Percentiles rank a stretch among this genome's conserved stretches.
Evolutionary conservation across 495 filamentous ascomycete species (phyloP).

Genomic region (Neurospora sp.): DNA sequence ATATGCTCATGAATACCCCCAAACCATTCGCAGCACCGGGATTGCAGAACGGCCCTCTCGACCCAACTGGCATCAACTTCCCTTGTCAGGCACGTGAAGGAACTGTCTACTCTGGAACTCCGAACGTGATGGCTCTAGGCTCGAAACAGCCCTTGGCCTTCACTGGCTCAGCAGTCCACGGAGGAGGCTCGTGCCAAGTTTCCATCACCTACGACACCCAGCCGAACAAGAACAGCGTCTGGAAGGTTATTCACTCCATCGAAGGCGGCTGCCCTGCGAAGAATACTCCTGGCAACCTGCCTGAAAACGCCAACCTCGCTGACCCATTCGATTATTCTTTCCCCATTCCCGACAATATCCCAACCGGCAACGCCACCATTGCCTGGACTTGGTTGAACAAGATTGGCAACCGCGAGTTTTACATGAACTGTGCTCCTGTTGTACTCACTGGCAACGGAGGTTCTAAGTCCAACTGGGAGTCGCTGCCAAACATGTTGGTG

Average conservation of each 20-base stretch:
- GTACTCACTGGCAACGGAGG: slow-evolving; percentile 48
- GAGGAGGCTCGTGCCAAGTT: slow-evolving; percentile 81
- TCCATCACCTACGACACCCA: slow-evolving; percentile 63
- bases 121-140: slow-evolving; percentile 43
- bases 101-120: slow-evolving; percentile 27
- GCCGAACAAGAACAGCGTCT: slow-evolving; percentile 46
- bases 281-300: slow-evolving; percentile 31
- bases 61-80: slow-evolving; percentile 48
- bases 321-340: slow-evolving; percentile 39
- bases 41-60: background rate
- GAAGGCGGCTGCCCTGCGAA: slow-evolving; percentile 67
- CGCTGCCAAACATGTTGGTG: slow-evolving; percentile 69
- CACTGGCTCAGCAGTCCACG: slow-evolving; percentile 58
- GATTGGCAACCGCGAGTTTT: slow-evolving; percentile 82
- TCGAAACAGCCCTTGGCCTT: slow-evolving; percentile 44
- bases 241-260: slow-evolving; percentile 75
- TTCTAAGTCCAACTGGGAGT: slow-evolving; percentile 36
- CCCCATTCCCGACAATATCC: slow-evolving; percentile 46
- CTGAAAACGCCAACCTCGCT: slow-evolving; percentile 11
- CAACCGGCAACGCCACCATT: slow-evolving; percentile 53
- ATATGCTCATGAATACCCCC: slow-evolving; percentile 64
- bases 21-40: slow-evolving; percentile 18
- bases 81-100: slow-evolving; percentile 57
- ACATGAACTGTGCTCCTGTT: slow-evolving; percentile 86
- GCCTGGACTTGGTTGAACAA: slow-evolving; percentile 92